Evolutionary conservation across 805 yeast species (phyloP), one percentile per base, ranked within the genome.

Genomic region (Saturnispora gosingensis): DNA sequence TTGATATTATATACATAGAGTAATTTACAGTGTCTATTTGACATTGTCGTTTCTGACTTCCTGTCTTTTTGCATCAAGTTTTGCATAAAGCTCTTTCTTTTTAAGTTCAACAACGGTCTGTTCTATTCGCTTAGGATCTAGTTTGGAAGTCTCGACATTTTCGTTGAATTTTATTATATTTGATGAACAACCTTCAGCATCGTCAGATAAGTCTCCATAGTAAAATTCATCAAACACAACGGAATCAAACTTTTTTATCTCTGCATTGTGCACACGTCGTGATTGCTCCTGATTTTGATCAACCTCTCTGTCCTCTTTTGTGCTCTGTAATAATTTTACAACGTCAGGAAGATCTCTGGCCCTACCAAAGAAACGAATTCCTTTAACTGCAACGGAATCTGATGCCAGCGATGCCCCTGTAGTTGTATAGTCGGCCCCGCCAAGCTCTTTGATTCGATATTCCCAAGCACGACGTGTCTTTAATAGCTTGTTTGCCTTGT

Each of bases 321-420:
- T 61, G 58, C 70, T 63, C 49, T 71, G 70, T 18, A 80, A 54
- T 22, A 77, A 55, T 53, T 73, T 73, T 49, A 73, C 69, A 7
- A 85, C 90, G 55, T 86, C 96, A 0, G 88, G 85, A 8, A 89
- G 67, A 43, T 88, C 91, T 49, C 78, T 73, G 0, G 96, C 96
- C 46, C 96, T 67, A 0, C 97, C 97, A 67, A 80, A 90, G 65
- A 85, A 90, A 51, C 84, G 69, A 56, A 80, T 80, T 0, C 88
- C 88, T 39, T 75, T 70, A 1, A 77, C 62, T 5, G 50, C 43
- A n/a, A 54, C 39, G 5, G 50, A 51, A 10, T 39, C 49, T 24
- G 38, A 43, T 22, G 27, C 34, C 3, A 22, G 32, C 8, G 8
- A 15, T 5, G 36, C 27, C 5, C 30, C 24, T 16, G 40, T 11